Percentiles rank a stretch among this genome's conserved stretches.
Evolutionary conservation across 441 rosid genomes (phyloP).

Genomic region (Syzygium malaccense): DNA sequence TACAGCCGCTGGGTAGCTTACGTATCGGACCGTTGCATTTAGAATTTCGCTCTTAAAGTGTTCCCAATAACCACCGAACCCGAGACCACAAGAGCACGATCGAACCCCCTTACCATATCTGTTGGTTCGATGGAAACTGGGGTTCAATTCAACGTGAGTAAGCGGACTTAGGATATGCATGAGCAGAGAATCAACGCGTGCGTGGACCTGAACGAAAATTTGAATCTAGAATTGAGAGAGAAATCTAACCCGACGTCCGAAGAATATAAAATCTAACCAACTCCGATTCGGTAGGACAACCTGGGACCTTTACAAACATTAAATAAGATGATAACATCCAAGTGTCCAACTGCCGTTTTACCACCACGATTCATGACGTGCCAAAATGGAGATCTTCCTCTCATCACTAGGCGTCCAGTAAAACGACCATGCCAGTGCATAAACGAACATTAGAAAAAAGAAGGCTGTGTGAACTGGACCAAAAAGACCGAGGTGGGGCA

Average conservation of each 20-base stretch:
- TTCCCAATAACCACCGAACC: neutral
- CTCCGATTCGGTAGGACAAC: neutral
- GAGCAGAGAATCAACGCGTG: neutral
- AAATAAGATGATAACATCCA: neutral
- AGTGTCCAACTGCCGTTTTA: neutral
- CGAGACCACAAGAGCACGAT: neutral
- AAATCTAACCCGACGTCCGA: neutral
- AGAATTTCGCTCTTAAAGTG: neutral
- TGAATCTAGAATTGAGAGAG: neutral
- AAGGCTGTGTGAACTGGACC: neutral
- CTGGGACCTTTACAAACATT: neutral
- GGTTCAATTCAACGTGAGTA: neutral
- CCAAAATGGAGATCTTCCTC: neutral
- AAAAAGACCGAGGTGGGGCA: neutral
- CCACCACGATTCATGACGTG: neutral
- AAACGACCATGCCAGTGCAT: neutral
- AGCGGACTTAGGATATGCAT: neutral
- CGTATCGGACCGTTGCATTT: neutral
- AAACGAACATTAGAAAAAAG: neutral
- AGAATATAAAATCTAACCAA: neutral
- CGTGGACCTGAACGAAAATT: neutral
- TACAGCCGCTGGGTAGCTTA: neutral
- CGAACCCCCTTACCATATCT: neutral
- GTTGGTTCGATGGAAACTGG: neutral
- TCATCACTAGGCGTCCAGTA: neutral